Base-by-base conservation (phyloP, 495 filamentous ascomycete species). In the Penicillium subrubescens region DNA sequence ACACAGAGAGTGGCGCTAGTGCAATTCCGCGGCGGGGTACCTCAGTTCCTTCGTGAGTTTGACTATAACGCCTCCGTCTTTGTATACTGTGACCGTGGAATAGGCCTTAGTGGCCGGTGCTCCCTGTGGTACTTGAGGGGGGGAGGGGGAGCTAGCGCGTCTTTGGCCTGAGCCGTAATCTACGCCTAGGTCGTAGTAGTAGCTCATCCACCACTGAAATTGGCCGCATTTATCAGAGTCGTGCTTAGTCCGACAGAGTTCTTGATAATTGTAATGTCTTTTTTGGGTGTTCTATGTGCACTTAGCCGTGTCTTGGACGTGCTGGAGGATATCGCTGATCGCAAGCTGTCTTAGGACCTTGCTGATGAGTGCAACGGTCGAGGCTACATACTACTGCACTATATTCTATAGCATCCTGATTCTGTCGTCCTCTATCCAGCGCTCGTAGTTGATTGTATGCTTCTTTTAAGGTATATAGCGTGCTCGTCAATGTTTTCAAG, bases 1-100 rank as follows among this genome's bases (percentile, higher is more conserved):
- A 56, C 35, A 39, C 35, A 65, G 57, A 61, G 63, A 39, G 57
- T 51, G 37, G 63, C 57, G 50, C 50, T 60, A 27, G 52, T 65
- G 51, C 57, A 65, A 15, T 65, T 65, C 35, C 31, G 57, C 41
- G 57, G 57, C 51, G 63, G 63, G n/a, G 51, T 65, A 51, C 63
- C 63, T 65, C 52, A 43, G 63, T 64, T 63, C 41, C 63, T 65
- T n/a, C n/a, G n/a, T 31, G 29, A 55, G 52, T 14, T 55, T 55
- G 12, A 55, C 52, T 55, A 19, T 55, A 17, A 55, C n/a, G 25
- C 15, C 52, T 55, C 52, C 8, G 52, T 55, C 52, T 19, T 55
- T 55, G 31, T 55, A 55, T 55, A 17, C 31, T 31, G 52, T 55
- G 19, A 55, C 27, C 5, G 52, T 55, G 17, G 52, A 8, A 15